Evolutionary conservation across 805 yeast genomes (phyloP).

Genomic region (Nakazawaea ernobii): DNA sequence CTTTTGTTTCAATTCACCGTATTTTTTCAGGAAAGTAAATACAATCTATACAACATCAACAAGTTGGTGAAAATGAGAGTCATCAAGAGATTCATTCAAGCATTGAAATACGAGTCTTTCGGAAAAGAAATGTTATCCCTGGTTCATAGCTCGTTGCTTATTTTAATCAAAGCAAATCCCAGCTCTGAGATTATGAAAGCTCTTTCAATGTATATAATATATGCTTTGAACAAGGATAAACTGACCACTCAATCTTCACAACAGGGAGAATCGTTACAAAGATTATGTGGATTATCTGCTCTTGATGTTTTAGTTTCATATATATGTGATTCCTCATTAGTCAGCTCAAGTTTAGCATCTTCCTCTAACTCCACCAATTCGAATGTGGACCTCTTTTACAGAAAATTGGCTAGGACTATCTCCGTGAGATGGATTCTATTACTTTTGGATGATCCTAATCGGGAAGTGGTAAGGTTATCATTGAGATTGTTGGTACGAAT

Average conservation of each 20-base stretch:
- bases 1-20: slow-evolving; percentile 54
- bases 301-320: slow-evolving; percentile 33
- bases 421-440: slow-evolving; percentile 63
- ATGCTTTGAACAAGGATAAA: slow-evolving; percentile 30
- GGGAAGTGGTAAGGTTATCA: slow-evolving; percentile 32
- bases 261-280: slow-evolving; percentile 14
- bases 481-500: slow-evolving; percentile 42
- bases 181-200: slow-evolving; percentile 50
- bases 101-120: slow-evolving; percentile 36
- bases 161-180: slow-evolving; percentile 40
- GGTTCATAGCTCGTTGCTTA: slow-evolving; percentile 32
- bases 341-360: slow-evolving; percentile 22
- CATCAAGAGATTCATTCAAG: slow-evolving; percentile 40
- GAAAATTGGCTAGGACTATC: slow-evolving; percentile 44
- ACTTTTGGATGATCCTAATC: slow-evolving; percentile 36
- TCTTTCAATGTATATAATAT: slow-evolving; percentile 46
- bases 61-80: slow-evolving; percentile 48
- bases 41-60: slow-evolving; percentile 41
- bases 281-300: slow-evolving; percentile 27
- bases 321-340: slow-evolving; percentile 30
- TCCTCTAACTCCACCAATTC: not conserved
- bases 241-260: not conserved
- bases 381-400: slow-evolving; percentile 22
- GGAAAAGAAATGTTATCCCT: slow-evolving; percentile 30
- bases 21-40: slow-evolving; percentile 48